Percentiles rank a stretch among this genome's conserved stretches.
Conservation (phyloP, 805 yeast species). For the Saccharomycopsis lassenensis region DNA sequence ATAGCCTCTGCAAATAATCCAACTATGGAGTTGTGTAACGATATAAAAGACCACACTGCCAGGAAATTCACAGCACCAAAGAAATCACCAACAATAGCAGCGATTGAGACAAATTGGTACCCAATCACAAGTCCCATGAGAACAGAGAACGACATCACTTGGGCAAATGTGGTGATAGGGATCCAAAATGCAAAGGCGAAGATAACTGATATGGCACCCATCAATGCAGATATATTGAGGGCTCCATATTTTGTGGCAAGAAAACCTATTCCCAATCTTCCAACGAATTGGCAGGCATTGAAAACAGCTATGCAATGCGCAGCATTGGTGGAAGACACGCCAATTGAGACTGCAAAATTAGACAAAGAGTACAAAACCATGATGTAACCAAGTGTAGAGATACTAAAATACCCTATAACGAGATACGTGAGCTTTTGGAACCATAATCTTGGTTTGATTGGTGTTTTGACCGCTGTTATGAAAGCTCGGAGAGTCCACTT, state of each 20-base stretch:
- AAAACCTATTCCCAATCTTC: slow-evolving; percentile 39
- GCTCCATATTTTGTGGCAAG: slow-evolving; percentile 36
- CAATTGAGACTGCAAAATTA: slow-evolving; percentile 37
- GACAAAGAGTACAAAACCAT: slow-evolving; percentile 37
- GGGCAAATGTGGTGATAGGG: slow-evolving; percentile 31
- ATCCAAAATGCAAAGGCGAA: slow-evolving; percentile 41
- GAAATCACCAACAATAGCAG: slow-evolving; percentile 31
- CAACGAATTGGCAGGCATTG: slow-evolving; percentile 36
- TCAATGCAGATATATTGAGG: slow-evolving; percentile 31
- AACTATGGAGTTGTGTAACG: slow-evolving; percentile 23
- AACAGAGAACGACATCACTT: slow-evolving; percentile 32
- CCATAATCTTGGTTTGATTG: slow-evolving; percentile 27
- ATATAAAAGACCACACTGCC: slow-evolving; percentile 30
- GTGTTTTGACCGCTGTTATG: slow-evolving; percentile 22
- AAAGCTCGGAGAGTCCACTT: slow-evolving; percentile 18
- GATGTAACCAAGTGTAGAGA: slow-evolving; percentile 31
- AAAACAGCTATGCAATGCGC: slow-evolving; percentile 35
- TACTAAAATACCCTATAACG: slow-evolving; percentile 29
- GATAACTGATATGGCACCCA: slow-evolving; percentile 27
- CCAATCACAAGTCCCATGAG: slow-evolving; percentile 37
- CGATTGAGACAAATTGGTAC: slow-evolving; percentile 32
- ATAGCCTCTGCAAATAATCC: slow-evolving; percentile 42
- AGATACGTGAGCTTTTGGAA: slow-evolving; percentile 23
- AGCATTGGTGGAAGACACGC: slow-evolving; percentile 33
- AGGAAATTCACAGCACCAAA: slow-evolving; percentile 28